Base-by-base conservation (phyloP, 805 yeast species). In the Gaillardinia entomophila region DNA sequence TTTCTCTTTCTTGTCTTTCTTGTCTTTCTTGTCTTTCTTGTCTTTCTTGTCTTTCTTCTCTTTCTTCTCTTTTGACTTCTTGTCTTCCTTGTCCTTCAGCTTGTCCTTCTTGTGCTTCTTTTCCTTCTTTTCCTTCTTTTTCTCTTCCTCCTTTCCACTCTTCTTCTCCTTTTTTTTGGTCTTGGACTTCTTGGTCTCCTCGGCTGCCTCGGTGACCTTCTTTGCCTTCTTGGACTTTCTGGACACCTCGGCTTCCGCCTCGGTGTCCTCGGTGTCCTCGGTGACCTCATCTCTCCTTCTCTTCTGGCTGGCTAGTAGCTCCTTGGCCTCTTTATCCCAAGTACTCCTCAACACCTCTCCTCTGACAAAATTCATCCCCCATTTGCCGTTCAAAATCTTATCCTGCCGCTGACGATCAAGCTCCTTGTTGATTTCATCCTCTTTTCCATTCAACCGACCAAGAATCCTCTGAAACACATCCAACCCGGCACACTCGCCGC, bases 391-490 rank as follows among this genome's bases (percentile, higher is more conserved):
- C n/a, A 86, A 66, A 22, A 87, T 79, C 30, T 75, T 75, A 15
- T 81, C 82, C 37, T 71, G 69, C 45, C 85, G 69, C 49, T 80
- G 79, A 42, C 75, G 67, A 25, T 84, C 90, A 42, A 86, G 58
- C 48, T 79, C 89, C 38, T 75, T 63, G 35, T 64, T 62, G 16
- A 83, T 73, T 35, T 69, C 73, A 22, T 77, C 82, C 49, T 82
- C 90, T 45, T 79, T 82, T 29, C 97, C 97, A 53, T 90, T 90
- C 40, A 90, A 69, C 52, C 88, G 74, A 8, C 97, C 97, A 40
- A 90, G 65, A 28, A 90, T 74, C 45, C 94, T 72, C 62, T 90
- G 98, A 53, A 92, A 90, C 3, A 82, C 95, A 55, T 92, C 97
- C 26, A 90, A 68, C 3, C 97, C 96, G 8, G 88, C 83, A 43